Base-by-base conservation (phyloP, 805 yeast genomes). In the Lipomyces mesembrius region DNA sequence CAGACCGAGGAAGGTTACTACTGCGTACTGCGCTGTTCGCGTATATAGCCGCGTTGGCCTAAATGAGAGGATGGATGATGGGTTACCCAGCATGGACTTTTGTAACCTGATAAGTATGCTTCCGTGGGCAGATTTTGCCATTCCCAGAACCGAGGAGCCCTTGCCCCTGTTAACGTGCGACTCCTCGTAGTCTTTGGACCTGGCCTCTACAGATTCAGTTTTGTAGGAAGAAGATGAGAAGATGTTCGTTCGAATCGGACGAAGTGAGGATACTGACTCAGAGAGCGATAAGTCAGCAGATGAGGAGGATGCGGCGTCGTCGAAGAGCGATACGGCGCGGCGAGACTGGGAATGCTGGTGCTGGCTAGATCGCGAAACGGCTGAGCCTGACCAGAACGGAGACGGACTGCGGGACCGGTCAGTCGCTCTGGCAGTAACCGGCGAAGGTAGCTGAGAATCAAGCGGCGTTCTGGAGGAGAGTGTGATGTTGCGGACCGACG, bases 1-100 rank as follows among this genome's bases (percentile, higher is more conserved):
- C 35, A 67, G 64, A 4, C 60, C 69, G 34, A 59, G 32, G 51
- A 67, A 67, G 1, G 71, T 64, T 22, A 52, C 57, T n/a, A 53
- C 58, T 2, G 66, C 66, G 56, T 66, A 67, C 43, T 67, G 71
- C 25, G 62, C 25, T 20, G 69, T 25, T 57, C 71, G 68, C n/a
- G 57, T 39, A 37, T 67, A 67, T 20, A 62, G 27, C 27, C 68
- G 59, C 39, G 66, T 51, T 14, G 66, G 62, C 7, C 69, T 63
- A 54, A 62, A 35, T 17, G 37, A n/a, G 57, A 27, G 11, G 14
- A 63, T 17, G 32, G 39, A 22, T n/a, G 37, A 32, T 32, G 34
- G 17, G 17, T 32, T 32, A 32, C 17, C 25, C 14, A 20, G 20
- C 37, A 14, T 56, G 27, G 34, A 17, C 32, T 52, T 52, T 17